Base-by-base conservation (phyloP, 139 green algal species). In the Chlorella sp. region DNA sequence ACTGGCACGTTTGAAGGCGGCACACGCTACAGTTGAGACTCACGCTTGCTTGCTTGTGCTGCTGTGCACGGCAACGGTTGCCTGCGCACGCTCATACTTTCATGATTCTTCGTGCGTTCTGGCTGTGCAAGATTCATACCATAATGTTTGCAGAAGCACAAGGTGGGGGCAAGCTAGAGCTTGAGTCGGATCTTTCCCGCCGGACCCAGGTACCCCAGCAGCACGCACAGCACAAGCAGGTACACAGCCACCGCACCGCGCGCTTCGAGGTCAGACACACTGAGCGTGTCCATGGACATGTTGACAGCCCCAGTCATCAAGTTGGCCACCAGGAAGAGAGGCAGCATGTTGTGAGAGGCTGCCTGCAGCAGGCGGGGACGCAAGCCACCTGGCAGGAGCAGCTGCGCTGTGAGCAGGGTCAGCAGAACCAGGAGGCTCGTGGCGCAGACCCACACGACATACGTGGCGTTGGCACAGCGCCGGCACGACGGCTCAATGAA, bases 291-390 rank as follows among this genome's bases (percentile, higher is more conserved):
- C 42, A 55, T 17, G 42, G 10, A 24, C 65, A 85, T 29, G 67
- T 91, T 91, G 14, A 91, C 74, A 1, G 36, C 29, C 1, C 89
- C 91, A 2, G 91, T 96, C 36, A 92, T 31, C 59, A 96, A 29
- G 72, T 97, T 97, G 27, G 88, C 91, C 5, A 75, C 34, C 35
- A 97, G 72, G 71, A 97, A 97, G 5, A 88, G 27, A 0, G 75
- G 33, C 62, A 97, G 82, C 80, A 89, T 88, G 61, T 77, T 71
- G 24, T 35, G 31, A 67, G 78, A 89, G 32, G 88, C 33, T 3
- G 73, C 74, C 5, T 59, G 1, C 26, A 30, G 69, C 35, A 90
- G 32, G 36, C 86, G 49, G 14, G 33, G 73, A 1, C 62, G 61
- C 60, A 69, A 75, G 3, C 6, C 32, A 33, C 32, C 24, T 49